Evolutionary conservation across 352 stramenopile genomes (phyloP).

Genomic region (Blastocystis sp.): DNA sequence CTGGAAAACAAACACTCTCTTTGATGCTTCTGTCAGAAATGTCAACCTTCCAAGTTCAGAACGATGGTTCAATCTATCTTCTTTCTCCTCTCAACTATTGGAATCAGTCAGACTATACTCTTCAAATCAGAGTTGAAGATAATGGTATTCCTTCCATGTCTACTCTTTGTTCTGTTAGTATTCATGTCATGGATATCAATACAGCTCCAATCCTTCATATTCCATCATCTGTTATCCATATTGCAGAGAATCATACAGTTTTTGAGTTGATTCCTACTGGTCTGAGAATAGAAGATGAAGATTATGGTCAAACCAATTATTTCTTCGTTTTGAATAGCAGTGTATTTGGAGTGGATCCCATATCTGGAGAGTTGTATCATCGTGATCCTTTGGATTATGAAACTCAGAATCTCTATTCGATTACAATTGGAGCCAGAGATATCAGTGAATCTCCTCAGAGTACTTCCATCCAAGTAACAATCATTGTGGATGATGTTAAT

Average conservation of each 20-base stretch:
- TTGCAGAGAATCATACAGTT: neutral
- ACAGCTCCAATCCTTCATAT: neutral
- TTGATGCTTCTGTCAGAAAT: neutral
- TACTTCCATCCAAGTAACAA: neutral
- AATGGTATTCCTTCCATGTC: neutral
- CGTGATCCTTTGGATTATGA: neutral
- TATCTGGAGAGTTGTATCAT: neutral
- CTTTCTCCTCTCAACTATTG: neutral
- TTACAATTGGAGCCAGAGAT: neutral
- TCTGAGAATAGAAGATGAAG: neutral
- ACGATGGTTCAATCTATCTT: neutral
- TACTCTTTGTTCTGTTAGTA: neutral
- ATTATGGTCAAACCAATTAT: neutral
- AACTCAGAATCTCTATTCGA: neutral
- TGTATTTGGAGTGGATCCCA: neutral
- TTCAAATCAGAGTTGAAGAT: neutral
- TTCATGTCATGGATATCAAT: constrained; percentile 2
- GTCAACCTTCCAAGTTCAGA: neutral
- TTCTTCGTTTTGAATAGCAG: neutral
- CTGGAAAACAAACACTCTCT: neutral
- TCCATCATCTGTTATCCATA: neutral
- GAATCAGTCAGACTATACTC: neutral
- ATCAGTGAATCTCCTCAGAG: neutral
- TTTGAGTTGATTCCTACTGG: neutral
- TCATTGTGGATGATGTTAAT: constrained; percentile 25